These are phyloP conservation scores for Mortierella sp. DNA, from an alignment of 371 early-diverging fungal genomes.

Conservation along the genomic window DNA sequence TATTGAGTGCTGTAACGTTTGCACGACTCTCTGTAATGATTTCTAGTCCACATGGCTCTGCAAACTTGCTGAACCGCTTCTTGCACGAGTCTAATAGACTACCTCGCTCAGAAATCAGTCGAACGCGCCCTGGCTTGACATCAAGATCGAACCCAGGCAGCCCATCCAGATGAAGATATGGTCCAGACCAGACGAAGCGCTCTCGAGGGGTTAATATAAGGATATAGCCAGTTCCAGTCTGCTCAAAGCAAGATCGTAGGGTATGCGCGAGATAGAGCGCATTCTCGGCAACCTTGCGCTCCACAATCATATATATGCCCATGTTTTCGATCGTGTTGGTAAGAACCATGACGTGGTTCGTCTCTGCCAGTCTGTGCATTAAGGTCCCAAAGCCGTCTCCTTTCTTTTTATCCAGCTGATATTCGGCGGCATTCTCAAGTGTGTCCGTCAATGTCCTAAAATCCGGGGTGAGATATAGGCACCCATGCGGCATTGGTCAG, in stretches of 20 bases:
- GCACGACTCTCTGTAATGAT: slow-evolving; percentile 70
- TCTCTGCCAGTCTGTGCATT: slow-evolving; percentile 69
- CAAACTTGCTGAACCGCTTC: slow-evolving; percentile 62
- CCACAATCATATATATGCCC: slow-evolving; percentile 74
- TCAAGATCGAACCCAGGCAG: slow-evolving; percentile 63
- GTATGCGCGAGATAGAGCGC: slow-evolving; percentile 41
- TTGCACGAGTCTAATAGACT: slow-evolving; percentile 62
- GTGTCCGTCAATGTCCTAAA: slow-evolving; percentile 68
- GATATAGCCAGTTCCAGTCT: slow-evolving; percentile 62
- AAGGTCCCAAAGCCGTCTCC: slow-evolving; percentile 63
- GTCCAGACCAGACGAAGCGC: slow-evolving; percentile 72
- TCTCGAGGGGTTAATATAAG: slow-evolving; percentile 70
- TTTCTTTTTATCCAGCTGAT: slow-evolving; percentile 64
- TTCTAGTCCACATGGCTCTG: slow-evolving; percentile 64
- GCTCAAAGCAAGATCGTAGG: slow-evolving; percentile 47
- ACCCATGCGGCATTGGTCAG: too few species aligned
- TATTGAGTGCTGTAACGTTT: slow-evolving; percentile 69
- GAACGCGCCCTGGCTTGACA: slow-evolving; percentile 71
- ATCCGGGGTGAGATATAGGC: neutral
- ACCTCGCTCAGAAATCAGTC: slow-evolving; percentile 76
- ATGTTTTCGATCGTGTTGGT: slow-evolving; percentile 75
- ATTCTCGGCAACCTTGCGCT: slow-evolving; percentile 47
- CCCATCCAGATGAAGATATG: slow-evolving; percentile 58
- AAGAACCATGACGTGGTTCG: slow-evolving; percentile 78
- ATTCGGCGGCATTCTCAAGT: slow-evolving; percentile 84